Evolutionary conservation across 2,329 filamentous ascomycete species (phyloP), one percentile per base, ranked within the genome.

Genomic region (Trichoderma simmonsii): DNA sequence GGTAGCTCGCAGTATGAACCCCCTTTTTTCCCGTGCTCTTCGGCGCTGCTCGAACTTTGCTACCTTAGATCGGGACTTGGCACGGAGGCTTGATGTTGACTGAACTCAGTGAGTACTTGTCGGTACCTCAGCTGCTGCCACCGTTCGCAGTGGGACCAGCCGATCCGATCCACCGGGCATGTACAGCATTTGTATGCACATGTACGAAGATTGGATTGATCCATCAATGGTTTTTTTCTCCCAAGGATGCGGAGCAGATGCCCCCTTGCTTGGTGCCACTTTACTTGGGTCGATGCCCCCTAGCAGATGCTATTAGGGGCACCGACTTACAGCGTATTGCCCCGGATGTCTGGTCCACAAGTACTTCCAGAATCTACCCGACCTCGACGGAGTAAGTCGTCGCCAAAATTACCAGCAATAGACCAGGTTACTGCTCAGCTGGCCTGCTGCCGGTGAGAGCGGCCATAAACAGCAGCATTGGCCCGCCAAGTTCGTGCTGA

Each of bases 151-250:
- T n/a, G 67, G 57, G 39, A 21, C 34, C 30, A 62, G 39, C 57
- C 68, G 68, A 71, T 71, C 68, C 60, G 68, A 71, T 71, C 61
- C 60, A 64, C 51, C 28, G 24, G 56, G 24, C 36, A 69, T n/a
- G 56, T 69, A 59, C 63, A 66, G 63, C 63, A 66, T 56, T 54
- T 12, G 62, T 24, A 51, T 66, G 57, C 57, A 60, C 57, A 60
- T 34, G 57, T 21, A 24, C 48, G 48, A 54, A 54, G 11, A 54
- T 24, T 54, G 48, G 43, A 51, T 24, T 54, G 48, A 54, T 54
- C 48, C 48, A 54, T 54, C 48, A 54, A 54, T 54, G 21, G n/a
- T 54, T 54, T 54, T 54, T 54, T n/a, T 2, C 0, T 54, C 18
- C 21, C 48, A 54, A 14, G 11, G 21, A 12, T 24, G 48, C n/a